Percentiles rank a stretch among this genome's conserved stretches.
Evolutionary conservation across 371 early-diverging fungal species (phyloP).

Genomic region (Mucor mucedo): DNA sequence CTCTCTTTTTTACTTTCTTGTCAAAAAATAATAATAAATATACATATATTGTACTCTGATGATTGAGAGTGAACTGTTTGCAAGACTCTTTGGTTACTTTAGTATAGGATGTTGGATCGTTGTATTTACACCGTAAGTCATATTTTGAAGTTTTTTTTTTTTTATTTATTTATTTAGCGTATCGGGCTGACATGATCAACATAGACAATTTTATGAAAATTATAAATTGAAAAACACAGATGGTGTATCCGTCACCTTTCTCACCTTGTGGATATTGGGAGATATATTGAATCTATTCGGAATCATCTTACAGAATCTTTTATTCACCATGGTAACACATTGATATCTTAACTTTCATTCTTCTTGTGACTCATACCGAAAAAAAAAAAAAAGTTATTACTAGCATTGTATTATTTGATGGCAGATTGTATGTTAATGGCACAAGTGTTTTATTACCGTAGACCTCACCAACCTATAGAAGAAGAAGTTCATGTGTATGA

Average conservation of each 20-base stretch:
- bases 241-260: conserved; percentile 70
- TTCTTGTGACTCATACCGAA: conserved; percentile 7
- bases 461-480: conserved; percentile 19
- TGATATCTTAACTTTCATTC: not conserved
- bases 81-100: conserved; percentile 50
- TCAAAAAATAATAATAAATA: not conserved
- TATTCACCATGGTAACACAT: conserved; percentile 66
- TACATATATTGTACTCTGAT: not conserved
- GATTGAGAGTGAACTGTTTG: conserved; percentile 28
- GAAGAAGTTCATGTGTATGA: conserved; percentile 18
- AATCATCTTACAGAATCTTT: conserved; percentile 69
- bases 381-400: conserved; percentile 33
- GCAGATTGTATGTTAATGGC: conserved; percentile 55
- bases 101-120: conserved; percentile 71
- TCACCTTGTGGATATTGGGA: conserved; percentile 82
- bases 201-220: conserved; percentile 70
- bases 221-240: conserved; percentile 64
- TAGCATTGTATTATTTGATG: conserved; percentile 56
- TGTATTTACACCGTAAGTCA: conserved; percentile 73
- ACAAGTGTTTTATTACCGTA: conserved; percentile 63
- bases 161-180: not conserved
- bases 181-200: not conserved
- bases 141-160: not conserved
- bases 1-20: conserved; percentile 8
- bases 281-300: conserved; percentile 84